These are phyloP conservation scores for Datisca glomerata DNA, from an alignment of 306 rosid species.

Conservation along the genomic window DNA sequence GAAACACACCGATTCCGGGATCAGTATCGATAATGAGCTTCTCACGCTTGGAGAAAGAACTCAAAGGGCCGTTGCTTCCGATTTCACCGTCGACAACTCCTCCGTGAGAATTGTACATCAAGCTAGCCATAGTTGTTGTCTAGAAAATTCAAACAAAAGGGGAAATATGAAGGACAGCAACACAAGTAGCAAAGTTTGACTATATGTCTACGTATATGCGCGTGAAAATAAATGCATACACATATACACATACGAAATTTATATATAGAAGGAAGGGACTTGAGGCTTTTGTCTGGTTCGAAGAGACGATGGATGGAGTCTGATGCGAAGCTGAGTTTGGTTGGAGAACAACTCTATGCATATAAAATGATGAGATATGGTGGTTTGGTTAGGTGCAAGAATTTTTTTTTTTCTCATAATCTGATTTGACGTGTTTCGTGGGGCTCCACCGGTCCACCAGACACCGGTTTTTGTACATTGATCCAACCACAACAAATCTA, in stretches of 20 bases:
- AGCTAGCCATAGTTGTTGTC: constrained; percentile 2
- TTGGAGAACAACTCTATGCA: background rate
- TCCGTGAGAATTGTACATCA: constrained; percentile 17
- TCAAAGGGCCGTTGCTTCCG: constrained; percentile 5
- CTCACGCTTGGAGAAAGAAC: constrained; percentile 15
- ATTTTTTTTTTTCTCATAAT: too few relatives aligned
- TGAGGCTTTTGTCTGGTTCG: background rate
- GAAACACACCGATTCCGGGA: constrained; percentile 83
- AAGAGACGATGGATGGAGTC: too few relatives aligned
- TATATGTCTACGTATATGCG: constrained; percentile 8
- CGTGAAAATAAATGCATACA: background rate
- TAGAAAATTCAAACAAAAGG: constrained; percentile 2
- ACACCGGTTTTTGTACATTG: too few relatives aligned
- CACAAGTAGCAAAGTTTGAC: background rate
- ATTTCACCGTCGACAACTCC: constrained; percentile 11
- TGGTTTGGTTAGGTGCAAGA: too few relatives aligned
- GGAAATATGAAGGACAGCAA: background rate
- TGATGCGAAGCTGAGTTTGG: background rate
- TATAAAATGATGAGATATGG: too few relatives aligned
- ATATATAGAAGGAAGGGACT: constrained; percentile 2
- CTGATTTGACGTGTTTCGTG: too few relatives aligned
- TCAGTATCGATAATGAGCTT: constrained; percentile 93
- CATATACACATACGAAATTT: background rate
- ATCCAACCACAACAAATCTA: too few relatives aligned
- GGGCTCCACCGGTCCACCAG: too few relatives aligned